These are phyloP conservation scores for Xylaria sp. DNA, from an alignment of 2,329 filamentous ascomycete species.

Conservation along the genomic window DNA sequence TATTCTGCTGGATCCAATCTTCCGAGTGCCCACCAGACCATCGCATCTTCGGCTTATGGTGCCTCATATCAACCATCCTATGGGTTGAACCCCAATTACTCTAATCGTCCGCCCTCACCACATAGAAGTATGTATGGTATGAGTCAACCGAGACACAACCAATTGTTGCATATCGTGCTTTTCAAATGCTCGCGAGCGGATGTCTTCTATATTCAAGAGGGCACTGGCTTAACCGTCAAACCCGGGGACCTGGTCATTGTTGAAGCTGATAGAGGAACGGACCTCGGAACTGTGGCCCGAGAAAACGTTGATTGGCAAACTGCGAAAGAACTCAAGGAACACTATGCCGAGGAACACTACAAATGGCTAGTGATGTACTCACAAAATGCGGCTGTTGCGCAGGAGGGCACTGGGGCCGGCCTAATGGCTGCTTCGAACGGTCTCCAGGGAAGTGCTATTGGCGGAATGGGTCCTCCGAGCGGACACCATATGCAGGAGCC, in stretches of 20 bases:
- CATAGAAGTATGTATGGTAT: constrained; percentile 71
- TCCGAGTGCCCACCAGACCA: constrained; percentile 51
- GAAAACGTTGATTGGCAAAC: constrained; percentile 89
- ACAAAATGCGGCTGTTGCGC: constrained; percentile 73
- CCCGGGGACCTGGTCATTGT: constrained; percentile 96
- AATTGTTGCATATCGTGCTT: constrained; percentile 86
- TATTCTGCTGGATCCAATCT: constrained; percentile 52
- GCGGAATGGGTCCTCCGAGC: constrained; percentile 80
- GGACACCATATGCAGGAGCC: constrained; percentile 80
- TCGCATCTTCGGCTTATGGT: constrained; percentile 53
- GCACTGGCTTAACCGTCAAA: constrained; percentile 90
- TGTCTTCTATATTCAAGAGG: constrained; percentile 96
- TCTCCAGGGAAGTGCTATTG: constrained; percentile 76
- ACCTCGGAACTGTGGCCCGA: constrained; percentile 90
- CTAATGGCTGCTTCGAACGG: constrained; percentile 72
- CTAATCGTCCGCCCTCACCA: constrained; percentile 67
- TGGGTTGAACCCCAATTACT: constrained; percentile 57
- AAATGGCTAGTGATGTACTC: constrained; percentile 99
- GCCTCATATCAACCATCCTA: constrained; percentile 62
- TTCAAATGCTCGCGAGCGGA: constrained; percentile 98
- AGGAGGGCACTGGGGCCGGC: constrained; percentile 68
- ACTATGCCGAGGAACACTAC: constrained; percentile 95
- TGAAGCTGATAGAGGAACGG: constrained; percentile 94
- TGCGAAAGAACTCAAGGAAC: constrained; percentile 89
- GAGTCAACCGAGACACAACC: constrained; percentile 71